Base-by-base conservation (phyloP, 208 protist genomes). In the Wallacemonas sp. region DNA sequence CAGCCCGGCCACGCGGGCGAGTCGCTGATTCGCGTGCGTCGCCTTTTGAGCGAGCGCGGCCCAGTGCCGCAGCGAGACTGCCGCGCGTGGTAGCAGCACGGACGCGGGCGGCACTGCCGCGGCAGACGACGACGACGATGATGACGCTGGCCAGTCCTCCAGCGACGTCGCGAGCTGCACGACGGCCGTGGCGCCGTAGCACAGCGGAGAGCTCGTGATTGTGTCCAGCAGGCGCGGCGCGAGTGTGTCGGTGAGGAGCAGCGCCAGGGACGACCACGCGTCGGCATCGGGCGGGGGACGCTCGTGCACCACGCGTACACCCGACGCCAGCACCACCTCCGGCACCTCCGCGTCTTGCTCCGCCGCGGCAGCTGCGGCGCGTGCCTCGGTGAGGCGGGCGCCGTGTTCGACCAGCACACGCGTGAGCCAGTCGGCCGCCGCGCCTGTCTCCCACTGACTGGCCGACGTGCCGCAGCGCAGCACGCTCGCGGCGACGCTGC, bases 351-450 rank as follows among this genome's bases (percentile, higher is more conserved):
- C n/a, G n/a, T n/a, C n/a, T n/a, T n/a, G n/a, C n/a, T n/a, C n/a
- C 16, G 23, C 20, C 32, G 11, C 38, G 12, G 45, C 22, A 25
- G n/a, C 44, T 3, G 26, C 52, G 14, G 11, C 16, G 16, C 46
- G 12, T 2, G 20, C 28, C 28, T 26, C 18, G 3, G 4, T 26
- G 22, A 25, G 32, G 16, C 41, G 44, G 14, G 23, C 16, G 41
- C 61, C 44, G 57, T 67, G 48, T 76, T 20, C 45, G 3, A 48
- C 46, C 1, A 81, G 57, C 25, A 93, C 65, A 38, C 61, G 49
- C 28, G 52, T 55, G 32, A 95, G 69, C 84, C 86, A 91, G 52
- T 93, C 86, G 36, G 84, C 89, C 12, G 89, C 89, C 0, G 89
- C 86, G 8, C 86, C 89, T 0, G 76, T 74, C 55, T 90, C 84